A percentile compares a stretch with the other conserved stretches of the same genome.
phyloP scores from a whole-genome alignment of 352 stramenopile genomes.

The Pythium coloratum region DNA sequence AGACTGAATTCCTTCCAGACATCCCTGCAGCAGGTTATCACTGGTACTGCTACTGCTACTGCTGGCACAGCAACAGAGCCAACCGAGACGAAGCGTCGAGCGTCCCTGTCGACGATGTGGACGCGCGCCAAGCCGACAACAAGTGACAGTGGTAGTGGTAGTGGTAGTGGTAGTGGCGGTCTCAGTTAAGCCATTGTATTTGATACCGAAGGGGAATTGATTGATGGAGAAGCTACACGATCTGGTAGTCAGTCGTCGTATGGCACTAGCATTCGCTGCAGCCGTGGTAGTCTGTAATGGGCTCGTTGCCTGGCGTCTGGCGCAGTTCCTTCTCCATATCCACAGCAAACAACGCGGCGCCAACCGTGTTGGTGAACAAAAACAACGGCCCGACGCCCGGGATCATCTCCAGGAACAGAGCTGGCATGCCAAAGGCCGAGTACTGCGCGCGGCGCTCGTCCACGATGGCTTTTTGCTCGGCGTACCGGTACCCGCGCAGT shows the following conservation, averaged over 20 bases:
- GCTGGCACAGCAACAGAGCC: not conserved
- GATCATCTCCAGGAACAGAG: slow-evolving; percentile 75
- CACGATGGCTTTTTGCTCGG: slow-evolving; percentile 54
- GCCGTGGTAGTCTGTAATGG: not conserved
- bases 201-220: not conserved
- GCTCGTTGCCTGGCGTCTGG: slow-evolving; percentile 8
- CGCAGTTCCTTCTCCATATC: slow-evolving; percentile 53
- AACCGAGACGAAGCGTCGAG: not conserved
- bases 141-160: no score
- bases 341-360: slow-evolving; percentile 62
- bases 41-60: not conserved
- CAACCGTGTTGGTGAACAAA: slow-evolving; percentile 71
- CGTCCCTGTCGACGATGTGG: slow-evolving; percentile 12
- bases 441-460: slow-evolving; percentile 53
- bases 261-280: not conserved
- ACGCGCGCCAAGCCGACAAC: not conserved
- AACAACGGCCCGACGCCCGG: slow-evolving; percentile 63
- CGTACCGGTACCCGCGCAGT: slow-evolving; percentile 59
- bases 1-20: slow-evolving; percentile 1
- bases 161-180: not conserved
- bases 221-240: not conserved
- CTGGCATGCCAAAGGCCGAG: slow-evolving; percentile 69
- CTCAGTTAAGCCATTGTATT: not conserved
- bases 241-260: slow-evolving; percentile 1
- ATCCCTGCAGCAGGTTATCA: slow-evolving; percentile 9